A percentile compares a stretch with the other conserved stretches of the same genome.
Conservation (phyloP, 2,329 filamentous ascomycete genomes). For the Raffaelea deltoideospora region DNA sequence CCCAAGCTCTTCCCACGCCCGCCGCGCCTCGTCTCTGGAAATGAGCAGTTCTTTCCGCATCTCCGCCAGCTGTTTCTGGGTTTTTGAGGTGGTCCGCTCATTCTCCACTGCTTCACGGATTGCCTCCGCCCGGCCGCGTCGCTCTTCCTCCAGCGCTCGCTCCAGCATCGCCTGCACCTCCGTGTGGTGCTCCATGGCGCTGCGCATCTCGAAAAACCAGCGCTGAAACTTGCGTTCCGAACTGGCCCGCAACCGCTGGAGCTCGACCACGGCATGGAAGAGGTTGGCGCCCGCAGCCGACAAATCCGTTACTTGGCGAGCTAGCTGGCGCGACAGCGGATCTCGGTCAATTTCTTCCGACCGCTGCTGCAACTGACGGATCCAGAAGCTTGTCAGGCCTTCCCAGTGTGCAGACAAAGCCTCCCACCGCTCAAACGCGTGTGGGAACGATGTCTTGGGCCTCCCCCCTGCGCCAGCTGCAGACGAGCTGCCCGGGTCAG, state of each 20-base stretch:
- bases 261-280: constrained; percentile 92
- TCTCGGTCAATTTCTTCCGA: constrained; percentile 70
- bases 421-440: constrained; percentile 97
- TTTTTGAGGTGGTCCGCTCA: constrained; percentile 52
- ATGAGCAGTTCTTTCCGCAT: constrained; percentile 89
- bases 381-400: constrained; percentile 93
- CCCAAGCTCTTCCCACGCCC: constrained; percentile 94
- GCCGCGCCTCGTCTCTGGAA: constrained; percentile 85
- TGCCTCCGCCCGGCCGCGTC: constrained; percentile 52
- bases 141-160: constrained; percentile 57
- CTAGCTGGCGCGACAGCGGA: constrained; percentile 73
- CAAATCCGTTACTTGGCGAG: constrained; percentile 90
- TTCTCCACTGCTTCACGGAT: constrained; percentile 50
- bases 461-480: constrained; percentile 18
- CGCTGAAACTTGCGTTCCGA: constrained; percentile 96
- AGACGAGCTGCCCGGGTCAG: constrained; percentile 17
- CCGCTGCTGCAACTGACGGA: constrained; percentile 81
- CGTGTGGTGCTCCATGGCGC: constrained; percentile 71
- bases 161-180: constrained; percentile 76
- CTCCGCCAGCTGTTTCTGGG: constrained; percentile 68
- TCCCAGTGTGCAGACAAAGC: constrained; percentile 96
- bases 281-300: constrained; percentile 93
- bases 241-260: constrained; percentile 83
- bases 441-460: constrained; percentile 65
- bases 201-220: constrained; percentile 93